phyloP scores from a whole-genome alignment of 1,284 basidiomycete genomes.

The Hymenochaete sp. region DNA sequence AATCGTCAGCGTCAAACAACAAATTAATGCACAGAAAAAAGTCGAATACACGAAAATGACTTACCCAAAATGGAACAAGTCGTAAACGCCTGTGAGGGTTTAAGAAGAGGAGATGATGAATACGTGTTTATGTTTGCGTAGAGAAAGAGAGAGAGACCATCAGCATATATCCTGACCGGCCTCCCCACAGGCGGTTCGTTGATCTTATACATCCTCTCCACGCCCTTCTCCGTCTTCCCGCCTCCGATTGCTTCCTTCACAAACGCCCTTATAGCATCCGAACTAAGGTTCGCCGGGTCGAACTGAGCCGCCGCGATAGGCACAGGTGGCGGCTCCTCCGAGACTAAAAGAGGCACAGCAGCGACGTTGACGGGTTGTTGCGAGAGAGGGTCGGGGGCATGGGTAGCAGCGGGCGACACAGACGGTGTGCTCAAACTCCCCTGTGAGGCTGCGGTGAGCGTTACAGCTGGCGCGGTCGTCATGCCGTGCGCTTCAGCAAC shows the following conservation, averaged over 20 bases:
- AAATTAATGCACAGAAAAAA: constrained; percentile 16
- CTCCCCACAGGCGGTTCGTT: constrained; percentile 73
- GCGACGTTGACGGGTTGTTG: constrained; percentile 8
- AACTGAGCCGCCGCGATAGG: constrained; percentile 37
- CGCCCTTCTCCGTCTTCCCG: constrained; percentile 25
- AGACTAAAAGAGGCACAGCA: constrained; percentile 20
- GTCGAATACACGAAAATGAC: constrained; percentile 20
- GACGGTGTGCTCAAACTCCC: constrained; percentile 14
- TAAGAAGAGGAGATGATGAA: constrained; percentile 20
- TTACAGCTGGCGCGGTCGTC: constrained; percentile 21
- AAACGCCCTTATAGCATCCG: constrained; percentile 67
- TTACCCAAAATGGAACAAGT: constrained; percentile 91
- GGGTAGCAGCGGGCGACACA: too few relatives aligned
- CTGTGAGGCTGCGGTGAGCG: constrained; percentile 14
- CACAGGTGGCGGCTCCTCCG: constrained; percentile 39
- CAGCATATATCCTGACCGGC: constrained; percentile 89
- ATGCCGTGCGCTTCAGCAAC: constrained; percentile 27
- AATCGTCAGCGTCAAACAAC: neutral
- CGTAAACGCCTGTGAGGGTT: constrained; percentile 66
- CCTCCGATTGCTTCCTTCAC: constrained; percentile 61
- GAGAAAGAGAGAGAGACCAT: constrained; percentile 44
- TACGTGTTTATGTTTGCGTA: constrained; percentile 3
- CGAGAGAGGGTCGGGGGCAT: too few relatives aligned
- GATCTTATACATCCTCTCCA: constrained; percentile 68
- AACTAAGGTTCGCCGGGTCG: constrained; percentile 55